Conservation (phyloP, 179 eudicot genomes). For the Drosera spatulata region DNA sequence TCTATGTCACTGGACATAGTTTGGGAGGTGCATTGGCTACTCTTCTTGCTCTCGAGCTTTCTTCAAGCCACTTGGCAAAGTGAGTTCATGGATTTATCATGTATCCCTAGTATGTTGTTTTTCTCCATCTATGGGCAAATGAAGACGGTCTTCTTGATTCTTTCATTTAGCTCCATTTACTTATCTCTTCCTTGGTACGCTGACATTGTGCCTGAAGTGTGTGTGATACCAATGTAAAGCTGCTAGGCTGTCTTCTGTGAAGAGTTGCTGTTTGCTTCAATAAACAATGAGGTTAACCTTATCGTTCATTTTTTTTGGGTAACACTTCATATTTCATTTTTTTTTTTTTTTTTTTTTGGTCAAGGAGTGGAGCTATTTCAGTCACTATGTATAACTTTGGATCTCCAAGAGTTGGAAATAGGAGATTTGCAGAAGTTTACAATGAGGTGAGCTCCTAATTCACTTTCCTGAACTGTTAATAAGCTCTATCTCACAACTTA, state of each 20-base stretch:
- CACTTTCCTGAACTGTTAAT: too few species aligned
- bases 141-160: too few species aligned
- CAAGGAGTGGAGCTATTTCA: constrained; percentile 64
- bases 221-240: too few species aligned
- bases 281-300: too few species aligned
- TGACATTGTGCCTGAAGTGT: too few species aligned
- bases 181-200: too few species aligned
- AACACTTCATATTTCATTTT: neutral
- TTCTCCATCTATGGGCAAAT: too few species aligned
- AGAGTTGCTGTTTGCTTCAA: too few species aligned
- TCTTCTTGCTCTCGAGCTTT: constrained; percentile 89
- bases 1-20: constrained; percentile 92
- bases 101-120: too few species aligned
- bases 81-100: constrained; percentile 23
- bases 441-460: constrained; percentile 46
- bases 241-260: too few species aligned
- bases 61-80: constrained; percentile 84
- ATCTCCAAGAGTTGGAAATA: constrained; percentile 97
- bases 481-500: too few species aligned
- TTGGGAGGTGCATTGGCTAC: constrained; percentile 98
- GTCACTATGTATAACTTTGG: constrained; percentile 97
- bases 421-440: constrained; percentile 72
- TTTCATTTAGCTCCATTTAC: too few species aligned
- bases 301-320: neutral
- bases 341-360: neutral